Evolutionary conservation across 2,329 filamentous ascomycete species (phyloP).

Genomic region (Helminthosporium solani): DNA sequence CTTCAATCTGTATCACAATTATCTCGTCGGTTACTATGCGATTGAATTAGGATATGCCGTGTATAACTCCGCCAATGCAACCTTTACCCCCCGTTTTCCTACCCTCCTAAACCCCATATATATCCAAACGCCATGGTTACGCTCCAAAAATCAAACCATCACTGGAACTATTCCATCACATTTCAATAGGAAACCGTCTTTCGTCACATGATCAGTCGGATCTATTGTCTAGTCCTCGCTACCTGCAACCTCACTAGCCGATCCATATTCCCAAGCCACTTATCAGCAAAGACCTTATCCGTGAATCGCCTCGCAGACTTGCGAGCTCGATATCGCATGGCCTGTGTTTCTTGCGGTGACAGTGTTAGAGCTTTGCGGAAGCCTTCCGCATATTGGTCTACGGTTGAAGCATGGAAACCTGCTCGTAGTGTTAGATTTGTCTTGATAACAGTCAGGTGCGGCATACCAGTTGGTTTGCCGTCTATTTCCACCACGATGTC

Average conservation of each 20-base stretch:
- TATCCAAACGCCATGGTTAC: too few relatives aligned
- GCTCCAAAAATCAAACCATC: too few relatives aligned
- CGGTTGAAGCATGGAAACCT: conserved; percentile 84
- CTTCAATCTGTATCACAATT: too few relatives aligned
- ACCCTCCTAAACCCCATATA: too few relatives aligned
- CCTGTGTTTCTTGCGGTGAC: conserved; percentile 63
- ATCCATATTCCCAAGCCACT: conserved; percentile 76
- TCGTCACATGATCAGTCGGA: too few relatives aligned
- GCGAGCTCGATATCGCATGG: conserved; percentile 73
- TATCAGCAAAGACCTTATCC: conserved; percentile 77
- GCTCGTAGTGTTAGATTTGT: conserved; percentile 1
- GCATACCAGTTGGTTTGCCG: conserved; percentile 71
- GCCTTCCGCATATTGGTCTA: conserved; percentile 74
- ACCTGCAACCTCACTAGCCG: conserved; percentile 60
- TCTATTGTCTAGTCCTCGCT: conserved; percentile 6
- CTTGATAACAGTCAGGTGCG: neutral
- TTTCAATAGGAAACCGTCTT: too few relatives aligned
- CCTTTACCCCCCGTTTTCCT: too few relatives aligned
- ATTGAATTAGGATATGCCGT: too few relatives aligned
- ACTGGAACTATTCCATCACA: too few relatives aligned
- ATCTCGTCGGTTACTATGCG: too few relatives aligned
- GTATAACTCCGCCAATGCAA: too few relatives aligned
- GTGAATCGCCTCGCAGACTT: conserved; percentile 81
- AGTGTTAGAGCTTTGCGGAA: conserved; percentile 76
- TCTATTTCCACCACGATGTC: conserved; percentile 87